A percentile compares a stretch with the other conserved stretches of the same genome.
Conservation (phyloP, 371 early-diverging fungal species). For the Batkoa obscura region DNA sequence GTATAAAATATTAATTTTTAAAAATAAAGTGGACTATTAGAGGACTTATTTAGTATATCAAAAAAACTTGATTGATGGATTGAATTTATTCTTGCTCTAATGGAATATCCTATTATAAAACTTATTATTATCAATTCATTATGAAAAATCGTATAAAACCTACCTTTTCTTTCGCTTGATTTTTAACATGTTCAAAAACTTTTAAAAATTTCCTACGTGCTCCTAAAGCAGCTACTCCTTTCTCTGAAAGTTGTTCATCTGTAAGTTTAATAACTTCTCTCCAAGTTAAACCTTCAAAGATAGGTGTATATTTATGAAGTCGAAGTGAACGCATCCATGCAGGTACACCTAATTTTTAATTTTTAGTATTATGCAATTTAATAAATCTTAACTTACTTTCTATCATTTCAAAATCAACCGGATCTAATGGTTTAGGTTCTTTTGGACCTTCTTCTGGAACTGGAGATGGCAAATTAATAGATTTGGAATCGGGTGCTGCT, state of each 20-base stretch:
- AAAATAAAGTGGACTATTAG: too few species aligned
- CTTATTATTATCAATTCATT: too few species aligned
- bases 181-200: constrained; percentile 77
- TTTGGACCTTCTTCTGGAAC: not conserved
- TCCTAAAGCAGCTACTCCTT: constrained; percentile 87
- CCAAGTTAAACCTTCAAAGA: constrained; percentile 77
- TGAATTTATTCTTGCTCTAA: too few species aligned
- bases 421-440: constrained; percentile 1
- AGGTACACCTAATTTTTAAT: constrained; percentile 45
- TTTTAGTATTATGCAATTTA: not conserved
- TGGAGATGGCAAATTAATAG: not conserved
- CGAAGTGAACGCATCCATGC: constrained; percentile 78
- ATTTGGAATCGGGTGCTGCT: too few species aligned
- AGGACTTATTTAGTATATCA: too few species aligned
- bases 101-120: too few species aligned
- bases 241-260: constrained; percentile 60
- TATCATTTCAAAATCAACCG: constrained; percentile 2
- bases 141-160: too few species aligned
- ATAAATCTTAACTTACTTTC: not conserved
- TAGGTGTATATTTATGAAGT: constrained; percentile 84
- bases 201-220: constrained; percentile 88
- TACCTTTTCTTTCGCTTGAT: constrained; percentile 13
- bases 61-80: too few species aligned
- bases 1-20: too few species aligned
- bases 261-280: constrained; percentile 62